A percentile compares a stretch with the other conserved stretches of the same genome.
phyloP scores from a whole-genome alignment of 768 basidiomycete genomes.

The Leccinum aurantiacum region DNA sequence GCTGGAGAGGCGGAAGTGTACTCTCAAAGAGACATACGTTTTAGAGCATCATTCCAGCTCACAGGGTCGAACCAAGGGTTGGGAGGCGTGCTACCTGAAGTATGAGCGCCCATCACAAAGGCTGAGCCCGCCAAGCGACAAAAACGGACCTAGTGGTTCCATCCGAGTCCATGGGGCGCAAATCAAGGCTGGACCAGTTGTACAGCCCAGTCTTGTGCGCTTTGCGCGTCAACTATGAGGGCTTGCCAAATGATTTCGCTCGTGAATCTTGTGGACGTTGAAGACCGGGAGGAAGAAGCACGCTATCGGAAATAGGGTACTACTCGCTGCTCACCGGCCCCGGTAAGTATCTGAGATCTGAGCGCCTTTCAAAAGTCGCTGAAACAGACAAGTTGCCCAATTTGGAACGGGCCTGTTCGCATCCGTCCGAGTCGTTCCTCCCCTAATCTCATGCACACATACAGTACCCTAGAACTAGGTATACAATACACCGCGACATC shows the following conservation, averaged over 20 bases:
- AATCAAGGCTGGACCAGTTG: constrained; percentile 55
- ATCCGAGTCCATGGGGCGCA: constrained; percentile 63
- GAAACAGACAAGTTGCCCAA: constrained; percentile 24
- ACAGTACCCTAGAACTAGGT: not conserved
- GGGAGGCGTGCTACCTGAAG: constrained; percentile 44
- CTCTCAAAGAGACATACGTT: constrained; percentile 46
- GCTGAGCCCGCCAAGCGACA: not conserved
- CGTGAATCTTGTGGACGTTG: constrained; percentile 11
- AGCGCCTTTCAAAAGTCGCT: constrained; percentile 3
- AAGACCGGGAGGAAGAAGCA: constrained; percentile 20
- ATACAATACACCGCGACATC: constrained; percentile 18
- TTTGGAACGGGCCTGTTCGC: not conserved
- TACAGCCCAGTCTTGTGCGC: constrained; percentile 71
- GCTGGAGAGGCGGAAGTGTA: constrained; percentile 1
- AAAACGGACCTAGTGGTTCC: constrained; percentile 53
- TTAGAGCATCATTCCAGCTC: constrained; percentile 63
- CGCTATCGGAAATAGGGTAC: constrained; percentile 22
- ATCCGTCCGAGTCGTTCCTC: not conserved
- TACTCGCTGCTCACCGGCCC: constrained; percentile 14
- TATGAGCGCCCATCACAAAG: constrained; percentile 21
- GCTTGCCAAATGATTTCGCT: constrained; percentile 18
- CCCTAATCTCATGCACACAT: not conserved
- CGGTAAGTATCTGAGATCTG: constrained; percentile 3
- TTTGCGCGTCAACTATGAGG: constrained; percentile 48
- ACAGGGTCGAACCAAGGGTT: constrained; percentile 63